Percentiles rank a stretch among this genome's conserved stretches.
Conservation (phyloP, 2,329 filamentous ascomycete species). For the Metarhizium album region DNA sequence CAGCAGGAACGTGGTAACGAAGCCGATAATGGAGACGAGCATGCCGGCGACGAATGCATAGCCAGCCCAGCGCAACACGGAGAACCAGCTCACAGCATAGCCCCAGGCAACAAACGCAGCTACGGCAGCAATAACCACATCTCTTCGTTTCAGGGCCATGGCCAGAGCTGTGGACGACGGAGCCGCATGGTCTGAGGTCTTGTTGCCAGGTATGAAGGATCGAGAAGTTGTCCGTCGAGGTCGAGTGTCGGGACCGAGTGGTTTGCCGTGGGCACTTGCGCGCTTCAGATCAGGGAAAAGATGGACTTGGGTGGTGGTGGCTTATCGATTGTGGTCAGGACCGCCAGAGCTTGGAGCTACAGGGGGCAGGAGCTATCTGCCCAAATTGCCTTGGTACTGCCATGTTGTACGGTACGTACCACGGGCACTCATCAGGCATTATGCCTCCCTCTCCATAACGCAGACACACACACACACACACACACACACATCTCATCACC, state of each 20-base stretch:
- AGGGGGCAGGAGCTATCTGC: neutral
- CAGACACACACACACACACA: too few species aligned
- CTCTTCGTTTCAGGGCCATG: constrained; percentile 64
- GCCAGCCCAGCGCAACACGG: constrained; percentile 70
- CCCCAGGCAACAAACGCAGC: constrained; percentile 80
- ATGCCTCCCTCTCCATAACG: too few species aligned
- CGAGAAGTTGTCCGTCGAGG: neutral
- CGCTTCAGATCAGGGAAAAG: neutral
- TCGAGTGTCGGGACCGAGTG: neutral
- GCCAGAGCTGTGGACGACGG: constrained; percentile 19
- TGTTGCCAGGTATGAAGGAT: constrained; percentile 1
- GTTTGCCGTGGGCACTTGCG: neutral
- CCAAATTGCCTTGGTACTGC: too few species aligned
- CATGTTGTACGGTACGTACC: too few species aligned
- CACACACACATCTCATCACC: too few species aligned
- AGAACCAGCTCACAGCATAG: constrained; percentile 71
- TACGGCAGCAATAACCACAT: constrained; percentile 57
- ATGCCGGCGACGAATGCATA: constrained; percentile 71
- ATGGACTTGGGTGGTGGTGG: too few species aligned
- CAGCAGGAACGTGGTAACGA: constrained; percentile 46
- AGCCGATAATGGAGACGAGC: constrained; percentile 40
- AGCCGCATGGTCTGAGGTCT: constrained; percentile 23
- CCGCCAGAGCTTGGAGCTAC: neutral
- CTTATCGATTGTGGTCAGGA: neutral
- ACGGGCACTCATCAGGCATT: too few species aligned